phyloP scores from a whole-genome alignment of 2,329 filamentous ascomycete species.

The Aotearoamyces nothofagi region DNA sequence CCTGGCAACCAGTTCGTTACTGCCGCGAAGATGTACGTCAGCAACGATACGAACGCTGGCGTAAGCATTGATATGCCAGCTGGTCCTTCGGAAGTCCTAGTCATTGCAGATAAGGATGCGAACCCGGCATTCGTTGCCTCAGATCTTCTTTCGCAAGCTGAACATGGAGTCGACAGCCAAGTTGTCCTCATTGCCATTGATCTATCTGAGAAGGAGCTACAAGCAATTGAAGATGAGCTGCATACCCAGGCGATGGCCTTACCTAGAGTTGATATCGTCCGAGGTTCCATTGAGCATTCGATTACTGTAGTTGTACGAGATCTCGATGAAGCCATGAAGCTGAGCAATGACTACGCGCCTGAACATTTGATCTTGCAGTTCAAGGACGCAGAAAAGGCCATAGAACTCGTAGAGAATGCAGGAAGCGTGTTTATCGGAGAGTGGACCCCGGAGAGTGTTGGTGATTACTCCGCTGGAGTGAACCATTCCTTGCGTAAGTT shows the following conservation, averaged over 20 bases:
- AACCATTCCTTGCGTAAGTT: constrained; percentile 92
- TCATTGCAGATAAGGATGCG: constrained; percentile 75
- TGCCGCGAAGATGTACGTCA: constrained; percentile 95
- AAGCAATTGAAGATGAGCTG: constrained; percentile 81
- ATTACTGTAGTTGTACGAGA: constrained; percentile 66
- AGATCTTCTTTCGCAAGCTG: constrained; percentile 86
- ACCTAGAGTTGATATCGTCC: constrained; percentile 84
- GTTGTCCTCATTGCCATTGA: constrained; percentile 82
- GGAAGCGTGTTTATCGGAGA: constrained; percentile 90
- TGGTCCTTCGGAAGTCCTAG: constrained; percentile 91
- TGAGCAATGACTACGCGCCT: constrained; percentile 90
- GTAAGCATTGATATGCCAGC: constrained; percentile 98
- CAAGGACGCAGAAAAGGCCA: constrained; percentile 55
- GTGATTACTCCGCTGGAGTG: constrained; percentile 94
- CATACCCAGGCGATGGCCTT: constrained; percentile 76
- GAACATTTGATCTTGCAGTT: constrained; percentile 94
- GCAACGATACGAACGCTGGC: constrained; percentile 89
- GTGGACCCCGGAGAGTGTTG: constrained; percentile 96
- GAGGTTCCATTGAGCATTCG: constrained; percentile 80
- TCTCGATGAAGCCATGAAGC: constrained; percentile 57
- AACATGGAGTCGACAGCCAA: constrained; percentile 93
- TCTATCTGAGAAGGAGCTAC: constrained; percentile 54
- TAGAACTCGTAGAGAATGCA: constrained; percentile 77
- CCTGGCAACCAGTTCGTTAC: constrained; percentile 98
- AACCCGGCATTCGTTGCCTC: constrained; percentile 93